Percentiles rank a stretch among this genome's conserved stretches.
phyloP scores from a whole-genome alignment of 371 early-diverging fungal species.

The Synchytrium microbalum region DNA sequence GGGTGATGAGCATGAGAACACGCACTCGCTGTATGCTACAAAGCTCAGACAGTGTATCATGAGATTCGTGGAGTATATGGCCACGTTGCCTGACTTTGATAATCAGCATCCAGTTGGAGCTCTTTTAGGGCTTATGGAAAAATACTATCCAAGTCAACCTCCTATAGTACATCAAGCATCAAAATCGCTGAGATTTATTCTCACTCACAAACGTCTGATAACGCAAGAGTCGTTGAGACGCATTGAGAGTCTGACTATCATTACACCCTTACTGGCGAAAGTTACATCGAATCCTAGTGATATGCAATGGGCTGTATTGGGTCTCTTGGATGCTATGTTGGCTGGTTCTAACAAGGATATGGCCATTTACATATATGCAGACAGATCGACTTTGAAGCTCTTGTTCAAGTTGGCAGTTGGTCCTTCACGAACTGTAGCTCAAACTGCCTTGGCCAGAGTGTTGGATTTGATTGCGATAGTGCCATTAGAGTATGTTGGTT shows the following conservation, averaged over 20 bases:
- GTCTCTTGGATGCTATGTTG: conserved; percentile 3
- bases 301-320: neutral
- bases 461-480: neutral
- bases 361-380: conserved; percentile 4
- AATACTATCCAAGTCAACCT: conserved; percentile 6
- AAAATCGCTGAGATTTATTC: neutral
- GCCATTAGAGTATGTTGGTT: conserved; percentile 1
- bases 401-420: conserved; percentile 2
- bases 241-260: neutral
- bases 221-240: neutral
- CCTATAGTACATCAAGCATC: neutral
- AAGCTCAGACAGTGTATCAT: neutral
- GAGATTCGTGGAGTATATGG: neutral
- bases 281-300: neutral
- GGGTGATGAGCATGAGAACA: neutral
- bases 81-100: neutral
- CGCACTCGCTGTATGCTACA: neutral
- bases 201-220: neutral
- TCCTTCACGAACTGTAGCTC: neutral
- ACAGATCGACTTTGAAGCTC: conserved; percentile 2
- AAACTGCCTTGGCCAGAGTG: neutral
- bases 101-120: neutral
- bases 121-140: neutral
- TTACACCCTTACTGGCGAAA: neutral
- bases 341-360: conserved; percentile 2